Base-by-base conservation (phyloP, 495 filamentous ascomycete species). In the Penicillium subrubescens region DNA sequence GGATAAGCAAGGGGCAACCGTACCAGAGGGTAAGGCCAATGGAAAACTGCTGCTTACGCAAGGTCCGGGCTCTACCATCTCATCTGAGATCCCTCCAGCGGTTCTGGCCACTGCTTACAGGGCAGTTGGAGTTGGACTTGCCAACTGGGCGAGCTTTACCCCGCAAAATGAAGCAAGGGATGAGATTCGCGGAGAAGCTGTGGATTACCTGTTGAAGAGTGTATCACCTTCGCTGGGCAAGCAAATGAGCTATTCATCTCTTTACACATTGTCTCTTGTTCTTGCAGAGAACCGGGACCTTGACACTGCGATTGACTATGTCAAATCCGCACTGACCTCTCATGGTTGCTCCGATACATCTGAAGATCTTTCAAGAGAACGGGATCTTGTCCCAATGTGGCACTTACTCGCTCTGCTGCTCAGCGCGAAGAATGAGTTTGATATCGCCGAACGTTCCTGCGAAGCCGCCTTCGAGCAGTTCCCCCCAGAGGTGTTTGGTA, bases 381-480 rank as follows among this genome's bases (percentile, higher is more conserved):
- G 79, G 15, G 79, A 82, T 46, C 71, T 80, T 15, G 74, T 83
- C 14, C 69, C 79, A 12, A 57, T 82, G 17, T 96, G 95, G 90
- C 96, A 99, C 77, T 80, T 97, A 3, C 84, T 98, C 56, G 88
- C 92, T 2, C 79, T 98, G 39, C 79, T 97, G 33, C 82, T 98
- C 10, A 97, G 92, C 69, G 91, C 93, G 10, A 88, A 89, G 64
- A 89, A 96, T 46, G 92, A 97, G 39, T 97, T 92, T 71, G 80
- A 87, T 48, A 88, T 89, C 68, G 93, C 95, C 14, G 84, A 86
- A 23, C 87, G 87, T 41, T 88, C 92, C 3, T 97, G 93, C 66
- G 90, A 95, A 73, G 93, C 91, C 14, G 94, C 94, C 8, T 92
- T 97, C 68, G 92, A 97, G 56, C 90, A 94, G 70, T 96, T 93